A percentile compares a stretch with the other conserved stretches of the same genome.
Conservation (phyloP, 495 filamentous ascomycete genomes). For the Podospora pseudopauciseta region DNA sequence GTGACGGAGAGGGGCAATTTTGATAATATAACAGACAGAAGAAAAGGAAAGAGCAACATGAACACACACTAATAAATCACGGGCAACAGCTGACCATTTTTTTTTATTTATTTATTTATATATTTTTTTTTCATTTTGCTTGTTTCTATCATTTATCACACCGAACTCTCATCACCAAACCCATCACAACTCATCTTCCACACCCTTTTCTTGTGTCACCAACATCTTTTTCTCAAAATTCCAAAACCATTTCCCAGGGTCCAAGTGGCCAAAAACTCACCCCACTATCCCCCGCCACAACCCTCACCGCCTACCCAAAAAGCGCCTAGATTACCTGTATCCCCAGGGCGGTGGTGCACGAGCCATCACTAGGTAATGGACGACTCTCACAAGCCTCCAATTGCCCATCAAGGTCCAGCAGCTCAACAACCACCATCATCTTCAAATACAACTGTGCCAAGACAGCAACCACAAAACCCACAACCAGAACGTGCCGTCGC, state of each 20-base stretch:
- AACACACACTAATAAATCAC: neutral
- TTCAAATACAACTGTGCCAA: neutral
- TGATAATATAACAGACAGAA: neutral
- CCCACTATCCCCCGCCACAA: neutral
- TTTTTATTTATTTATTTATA: neutral
- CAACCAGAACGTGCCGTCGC: no score
- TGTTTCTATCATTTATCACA: neutral
- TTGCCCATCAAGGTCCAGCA: neutral
- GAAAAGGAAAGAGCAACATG: neutral
- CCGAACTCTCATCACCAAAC: neutral
- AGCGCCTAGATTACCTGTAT: neutral
- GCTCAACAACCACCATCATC: neutral
- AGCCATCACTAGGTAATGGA: neutral
- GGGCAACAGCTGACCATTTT: neutral
- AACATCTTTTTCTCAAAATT: slow-evolving; percentile 6
- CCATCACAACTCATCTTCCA: neutral
- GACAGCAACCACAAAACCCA: neutral
- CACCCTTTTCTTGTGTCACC: neutral
- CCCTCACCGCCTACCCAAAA: slow-evolving; percentile 15
- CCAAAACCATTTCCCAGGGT: neutral
- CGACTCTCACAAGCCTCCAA: neutral
- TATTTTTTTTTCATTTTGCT: neutral
- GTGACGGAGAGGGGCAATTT: neutral
- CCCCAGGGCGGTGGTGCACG: neutral
- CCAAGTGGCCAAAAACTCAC: slow-evolving; percentile 7